These are phyloP conservation scores for Termitomyces sp. DNA, from an alignment of 768 basidiomycete species.

Conservation along the genomic window DNA sequence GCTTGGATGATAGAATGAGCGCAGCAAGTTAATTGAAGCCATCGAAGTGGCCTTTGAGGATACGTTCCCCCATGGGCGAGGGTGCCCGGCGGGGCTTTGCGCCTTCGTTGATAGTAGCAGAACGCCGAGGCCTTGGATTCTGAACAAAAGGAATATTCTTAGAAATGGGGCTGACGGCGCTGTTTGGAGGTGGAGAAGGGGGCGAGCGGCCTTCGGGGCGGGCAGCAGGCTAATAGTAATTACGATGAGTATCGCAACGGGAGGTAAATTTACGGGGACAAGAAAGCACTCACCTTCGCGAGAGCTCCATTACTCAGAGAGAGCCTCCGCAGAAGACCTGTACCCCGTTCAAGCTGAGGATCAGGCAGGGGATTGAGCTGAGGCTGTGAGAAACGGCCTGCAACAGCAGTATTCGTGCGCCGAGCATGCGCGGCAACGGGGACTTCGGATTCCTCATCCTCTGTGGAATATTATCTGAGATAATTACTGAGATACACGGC, in stretches of 20 bases:
- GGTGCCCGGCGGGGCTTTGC: slow-evolving; percentile 60
- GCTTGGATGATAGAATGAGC: slow-evolving; percentile 4
- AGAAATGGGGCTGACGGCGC: slow-evolving; percentile 36
- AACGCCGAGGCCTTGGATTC: slow-evolving; percentile 40
- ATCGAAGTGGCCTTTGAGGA: slow-evolving; percentile 88
- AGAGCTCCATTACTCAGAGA: slow-evolving; percentile 59
- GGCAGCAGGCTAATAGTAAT: slow-evolving; percentile 18
- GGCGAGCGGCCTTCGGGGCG: slow-evolving; percentile 23
- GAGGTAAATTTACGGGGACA: neutral
- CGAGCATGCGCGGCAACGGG: slow-evolving; percentile 46
- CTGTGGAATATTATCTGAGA: slow-evolving; percentile 24
- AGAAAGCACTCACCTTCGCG: slow-evolving; percentile 41
- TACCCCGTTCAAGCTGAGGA: slow-evolving; percentile 56
- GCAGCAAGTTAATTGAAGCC: slow-evolving; percentile 62
- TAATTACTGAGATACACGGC: neutral
- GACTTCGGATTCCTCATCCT: slow-evolving; percentile 31
- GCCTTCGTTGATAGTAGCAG: slow-evolving; percentile 51
- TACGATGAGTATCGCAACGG: slow-evolving; percentile 8
- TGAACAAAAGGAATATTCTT: slow-evolving; percentile 23
- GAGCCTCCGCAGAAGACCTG: slow-evolving; percentile 67
- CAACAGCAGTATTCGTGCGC: slow-evolving; percentile 52
- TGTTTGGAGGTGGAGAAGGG: slow-evolving; percentile 47
- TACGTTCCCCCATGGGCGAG: slow-evolving; percentile 87
- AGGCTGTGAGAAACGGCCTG: slow-evolving; percentile 48
- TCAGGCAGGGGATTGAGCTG: slow-evolving; percentile 35